A percentile compares a stretch with the other conserved stretches of the same genome.
Conservation (phyloP, 2,329 filamentous ascomycete genomes). For the Colletotrichum agaves region DNA sequence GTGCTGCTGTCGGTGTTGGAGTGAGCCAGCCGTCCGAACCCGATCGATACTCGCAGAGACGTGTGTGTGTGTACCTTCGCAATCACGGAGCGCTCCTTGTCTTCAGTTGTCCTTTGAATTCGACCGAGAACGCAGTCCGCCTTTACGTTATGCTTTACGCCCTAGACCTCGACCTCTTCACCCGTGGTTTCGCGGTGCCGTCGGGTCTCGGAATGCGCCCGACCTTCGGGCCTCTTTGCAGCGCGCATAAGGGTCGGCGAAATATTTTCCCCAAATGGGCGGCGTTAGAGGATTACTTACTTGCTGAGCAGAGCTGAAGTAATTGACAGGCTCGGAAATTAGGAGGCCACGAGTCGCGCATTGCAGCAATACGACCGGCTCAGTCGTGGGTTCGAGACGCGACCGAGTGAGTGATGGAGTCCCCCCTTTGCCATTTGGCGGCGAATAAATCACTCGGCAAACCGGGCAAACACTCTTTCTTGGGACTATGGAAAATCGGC, state of each 20-base stretch:
- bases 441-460: neutral
- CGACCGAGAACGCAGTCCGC: neutral
- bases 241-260: too few species aligned
- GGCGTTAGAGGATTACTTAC: neutral
- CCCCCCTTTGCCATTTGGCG: too few species aligned
- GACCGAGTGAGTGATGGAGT: too few species aligned
- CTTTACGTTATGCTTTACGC: neutral
- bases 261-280: neutral
- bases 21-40: too few species aligned
- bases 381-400: too few species aligned
- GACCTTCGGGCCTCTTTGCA: too few species aligned
- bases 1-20: too few species aligned
- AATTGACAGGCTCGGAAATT: conserved; percentile 9
- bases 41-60: too few species aligned
- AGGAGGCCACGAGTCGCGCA: neutral
- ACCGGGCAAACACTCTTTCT: neutral
- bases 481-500: conserved; percentile 17
- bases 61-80: neutral
- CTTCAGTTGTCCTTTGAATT: neutral
- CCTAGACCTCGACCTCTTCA: neutral
- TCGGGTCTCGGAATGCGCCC: too few species aligned
- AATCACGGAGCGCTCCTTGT: neutral
- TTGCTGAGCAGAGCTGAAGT: neutral
- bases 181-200: too few species aligned
- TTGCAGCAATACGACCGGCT: too few species aligned